A percentile compares a stretch with the other conserved stretches of the same genome.
These are phyloP conservation scores for Fusarium subtropicale DNA, from an alignment of 2,329 filamentous ascomycete genomes.

Conservation along the genomic window DNA sequence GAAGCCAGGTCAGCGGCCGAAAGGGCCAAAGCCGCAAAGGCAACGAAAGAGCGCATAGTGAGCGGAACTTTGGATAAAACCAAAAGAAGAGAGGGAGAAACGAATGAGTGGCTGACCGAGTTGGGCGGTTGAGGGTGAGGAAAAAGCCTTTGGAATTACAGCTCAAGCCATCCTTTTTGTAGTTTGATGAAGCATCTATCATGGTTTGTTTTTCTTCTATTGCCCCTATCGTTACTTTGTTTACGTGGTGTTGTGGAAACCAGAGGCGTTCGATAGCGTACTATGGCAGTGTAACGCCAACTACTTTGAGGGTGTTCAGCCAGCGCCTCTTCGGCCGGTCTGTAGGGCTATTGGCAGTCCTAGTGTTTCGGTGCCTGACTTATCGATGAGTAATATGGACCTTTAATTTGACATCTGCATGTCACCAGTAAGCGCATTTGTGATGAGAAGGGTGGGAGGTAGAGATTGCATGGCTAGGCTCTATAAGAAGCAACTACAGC, in stretches of 20 bases:
- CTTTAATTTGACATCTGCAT: slow-evolving; percentile 2
- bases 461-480: no score
- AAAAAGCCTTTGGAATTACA: background rate
- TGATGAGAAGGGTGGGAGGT: background rate
- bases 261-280: slow-evolving; percentile 13
- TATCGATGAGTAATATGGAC: background rate
- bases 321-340: slow-evolving; percentile 1
- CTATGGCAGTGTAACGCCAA: background rate
- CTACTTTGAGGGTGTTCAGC: slow-evolving; percentile 12
- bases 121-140: slow-evolving; percentile 25
- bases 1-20: slow-evolving; percentile 19
- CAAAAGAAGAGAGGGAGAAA: background rate
- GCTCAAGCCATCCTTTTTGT: background rate
- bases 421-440: background rate
- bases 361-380: slow-evolving; percentile 11
- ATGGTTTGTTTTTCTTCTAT: background rate
- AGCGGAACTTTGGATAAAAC: background rate
- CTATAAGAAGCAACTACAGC: background rate
- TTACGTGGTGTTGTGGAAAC: background rate
- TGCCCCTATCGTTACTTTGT: slow-evolving; percentile 4
- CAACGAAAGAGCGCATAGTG: slow-evolving; percentile 34
- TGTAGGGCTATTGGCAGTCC: slow-evolving; percentile 7
- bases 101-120: slow-evolving; percentile 23
- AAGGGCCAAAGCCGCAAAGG: slow-evolving; percentile 32
- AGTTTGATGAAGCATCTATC: background rate